Conservation (phyloP, 305 asterid genomes). For the Lippia alba region DNA sequence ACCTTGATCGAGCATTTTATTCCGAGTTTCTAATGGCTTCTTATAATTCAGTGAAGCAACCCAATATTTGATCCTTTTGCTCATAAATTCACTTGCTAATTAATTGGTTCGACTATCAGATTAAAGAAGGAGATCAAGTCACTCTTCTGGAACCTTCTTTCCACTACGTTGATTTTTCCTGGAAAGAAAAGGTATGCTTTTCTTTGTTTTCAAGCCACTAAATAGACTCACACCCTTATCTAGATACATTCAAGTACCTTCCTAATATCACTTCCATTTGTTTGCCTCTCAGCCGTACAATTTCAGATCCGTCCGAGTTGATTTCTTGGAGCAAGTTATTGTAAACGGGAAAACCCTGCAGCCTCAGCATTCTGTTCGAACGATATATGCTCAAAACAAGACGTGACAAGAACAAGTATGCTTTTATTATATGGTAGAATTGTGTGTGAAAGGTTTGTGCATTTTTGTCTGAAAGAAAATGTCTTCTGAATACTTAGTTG, state of each 20-base stretch:
- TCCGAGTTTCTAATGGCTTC: constrained; percentile 13
- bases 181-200: constrained; percentile 78
- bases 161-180: constrained; percentile 62
- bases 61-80: background rate
- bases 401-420: constrained; percentile 43
- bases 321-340: constrained; percentile 83
- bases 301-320: constrained; percentile 87
- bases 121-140: constrained; percentile 86
- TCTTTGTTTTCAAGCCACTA: constrained; percentile 9
- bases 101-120: constrained; percentile 48
- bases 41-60: constrained; percentile 2
- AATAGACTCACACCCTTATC: background rate
- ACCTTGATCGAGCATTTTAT: background rate
- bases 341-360: constrained; percentile 78
- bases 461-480: constrained; percentile 6
- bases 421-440: constrained; percentile 24
- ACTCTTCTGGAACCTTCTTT: constrained; percentile 76
- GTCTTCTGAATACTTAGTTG: constrained; percentile 23
- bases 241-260: constrained; percentile 4
- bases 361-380: constrained; percentile 55
- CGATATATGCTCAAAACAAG: constrained; percentile 82
- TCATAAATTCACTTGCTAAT: constrained; percentile 22
- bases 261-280: background rate
- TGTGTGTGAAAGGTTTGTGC: constrained; percentile 1
- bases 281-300: constrained; percentile 53